These are phyloP conservation scores for Xerocomus minutiporus DNA, from an alignment of 1,284 basidiomycete species.

Conservation along the genomic window DNA sequence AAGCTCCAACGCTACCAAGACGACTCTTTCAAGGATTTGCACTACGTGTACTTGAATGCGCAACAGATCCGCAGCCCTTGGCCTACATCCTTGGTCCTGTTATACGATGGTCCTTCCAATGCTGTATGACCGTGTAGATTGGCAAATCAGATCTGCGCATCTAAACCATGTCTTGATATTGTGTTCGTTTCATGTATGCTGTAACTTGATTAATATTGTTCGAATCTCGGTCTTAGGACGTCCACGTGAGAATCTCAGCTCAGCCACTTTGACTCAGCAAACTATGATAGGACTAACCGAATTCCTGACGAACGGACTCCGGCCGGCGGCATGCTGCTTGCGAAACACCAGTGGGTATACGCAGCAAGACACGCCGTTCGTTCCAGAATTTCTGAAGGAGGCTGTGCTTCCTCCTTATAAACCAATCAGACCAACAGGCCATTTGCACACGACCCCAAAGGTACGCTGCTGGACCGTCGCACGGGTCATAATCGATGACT, in stretches of 20 bases:
- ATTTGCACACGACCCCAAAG: conserved; percentile 6
- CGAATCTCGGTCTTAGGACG: neutral
- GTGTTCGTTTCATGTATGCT: conserved; percentile 7
- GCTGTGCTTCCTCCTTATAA: neutral
- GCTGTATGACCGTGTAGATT: conserved; percentile 10
- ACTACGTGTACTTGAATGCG: conserved; percentile 44
- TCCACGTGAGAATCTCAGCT: no score
- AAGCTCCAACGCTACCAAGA: conserved; percentile 44
- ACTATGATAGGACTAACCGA: no score
- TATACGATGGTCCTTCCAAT: conserved; percentile 31
- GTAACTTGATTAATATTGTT: neutral
- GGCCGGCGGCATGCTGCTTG: neutral
- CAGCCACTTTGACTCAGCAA: no score
- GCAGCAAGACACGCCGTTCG: neutral
- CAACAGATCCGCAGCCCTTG: conserved; percentile 45
- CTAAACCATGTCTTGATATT: neutral
- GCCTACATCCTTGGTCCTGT: conserved; percentile 48
- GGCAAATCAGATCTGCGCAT: neutral
- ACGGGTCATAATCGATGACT: conserved; percentile 1
- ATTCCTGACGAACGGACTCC: neutral
- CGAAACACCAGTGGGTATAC: no score
- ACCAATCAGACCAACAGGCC: neutral
- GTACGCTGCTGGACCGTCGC: conserved; percentile 1
- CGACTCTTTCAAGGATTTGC: conserved; percentile 29
- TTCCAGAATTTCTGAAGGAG: neutral